Evolutionary conservation across 257 asterid genomes (phyloP).

Genomic region (Paulownia fortunei): DNA sequence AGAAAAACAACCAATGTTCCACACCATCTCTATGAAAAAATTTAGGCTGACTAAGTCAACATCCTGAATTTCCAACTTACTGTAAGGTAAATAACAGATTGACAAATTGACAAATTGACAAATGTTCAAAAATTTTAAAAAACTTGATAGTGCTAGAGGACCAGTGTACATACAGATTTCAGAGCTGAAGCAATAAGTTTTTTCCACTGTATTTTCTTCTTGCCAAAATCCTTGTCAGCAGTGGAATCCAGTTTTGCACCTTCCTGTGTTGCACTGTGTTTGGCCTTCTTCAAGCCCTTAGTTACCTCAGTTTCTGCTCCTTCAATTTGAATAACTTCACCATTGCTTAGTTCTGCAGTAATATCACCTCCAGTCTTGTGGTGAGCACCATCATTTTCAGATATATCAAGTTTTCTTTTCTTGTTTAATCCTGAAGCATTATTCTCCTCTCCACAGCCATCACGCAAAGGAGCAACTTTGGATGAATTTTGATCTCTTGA

Average conservation of each 20-base stretch:
- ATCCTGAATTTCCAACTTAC: background rate
- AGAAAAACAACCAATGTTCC: background rate
- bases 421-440: slow-evolving; percentile 44
- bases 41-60: background rate
- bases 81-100: background rate
- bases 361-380: slow-evolving; percentile 35
- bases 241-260: slow-evolving; percentile 33
- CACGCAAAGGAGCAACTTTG: slow-evolving; percentile 33
- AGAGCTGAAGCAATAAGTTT: slow-evolving; percentile 76
- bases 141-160: slow-evolving; percentile 12
- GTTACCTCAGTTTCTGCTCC: slow-evolving; percentile 40
- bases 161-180: slow-evolving; percentile 63
- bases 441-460: slow-evolving; percentile 43
- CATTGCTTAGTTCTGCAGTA: slow-evolving; percentile 47
- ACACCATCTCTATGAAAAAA: background rate
- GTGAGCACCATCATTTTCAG: slow-evolving; percentile 49
- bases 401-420: slow-evolving; percentile 67
- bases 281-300: slow-evolving; percentile 56
- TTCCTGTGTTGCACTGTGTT: slow-evolving; percentile 41
- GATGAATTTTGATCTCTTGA: slow-evolving; percentile 48
- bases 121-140: background rate
- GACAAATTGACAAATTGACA: background rate
- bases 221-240: slow-evolving; percentile 34
- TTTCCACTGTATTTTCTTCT: slow-evolving; percentile 80
- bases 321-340: slow-evolving; percentile 50